Evolutionary conservation across 1,284 basidiomycete genomes (phyloP), one percentile per base, ranked within the genome.

Genomic region (Schizophyllum amplum): DNA sequence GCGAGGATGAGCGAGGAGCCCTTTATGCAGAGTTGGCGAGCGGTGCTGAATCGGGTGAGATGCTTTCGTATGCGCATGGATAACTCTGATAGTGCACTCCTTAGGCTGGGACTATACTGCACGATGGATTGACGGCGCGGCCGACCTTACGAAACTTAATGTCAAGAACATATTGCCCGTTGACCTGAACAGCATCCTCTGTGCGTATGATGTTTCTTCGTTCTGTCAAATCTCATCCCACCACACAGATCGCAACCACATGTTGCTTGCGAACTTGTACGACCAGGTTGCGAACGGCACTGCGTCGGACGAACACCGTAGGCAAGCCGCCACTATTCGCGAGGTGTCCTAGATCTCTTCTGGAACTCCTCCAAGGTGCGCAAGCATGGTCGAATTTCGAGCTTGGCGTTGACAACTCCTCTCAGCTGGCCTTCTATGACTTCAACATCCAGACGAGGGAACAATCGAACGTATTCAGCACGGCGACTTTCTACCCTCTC

Each of bases 11-110:
- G 66, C 77, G 80, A 52, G 77, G 79, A 0, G 81, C 77, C 2
- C 69, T 98, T n/a, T 98, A 94, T 65, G 81, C 89, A n/a, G 88
- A 96, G 68, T 80, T 98, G 21, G 94, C 94, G 0, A 81, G 79
- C 53, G 94, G 92, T 49, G 94, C 93, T 1, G 94, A 97, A 74
- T 83, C 81, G 11, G 93, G 86, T 42, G 33, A 3, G 33, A 42
- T 4, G 33, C 11, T 74, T 42, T 9, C n/a, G n/a, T n/a, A n/a
- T n/a, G n/a, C n/a, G n/a, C n/a, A n/a, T n/a, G n/a, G n/a, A n/a
- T n/a, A n/a, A n/a, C 22, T 49, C 4, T 53, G 71, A 71, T 72
- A 5, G 27, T 6, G 27, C 6, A 5, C 13, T 33, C 13, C 6
- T 6, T 6, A 42, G 33, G 33, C 33, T 80, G 77, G 77, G 78